Conservation (phyloP, 108 stramenopile species). For the Hondaea fermentalgiana region DNA sequence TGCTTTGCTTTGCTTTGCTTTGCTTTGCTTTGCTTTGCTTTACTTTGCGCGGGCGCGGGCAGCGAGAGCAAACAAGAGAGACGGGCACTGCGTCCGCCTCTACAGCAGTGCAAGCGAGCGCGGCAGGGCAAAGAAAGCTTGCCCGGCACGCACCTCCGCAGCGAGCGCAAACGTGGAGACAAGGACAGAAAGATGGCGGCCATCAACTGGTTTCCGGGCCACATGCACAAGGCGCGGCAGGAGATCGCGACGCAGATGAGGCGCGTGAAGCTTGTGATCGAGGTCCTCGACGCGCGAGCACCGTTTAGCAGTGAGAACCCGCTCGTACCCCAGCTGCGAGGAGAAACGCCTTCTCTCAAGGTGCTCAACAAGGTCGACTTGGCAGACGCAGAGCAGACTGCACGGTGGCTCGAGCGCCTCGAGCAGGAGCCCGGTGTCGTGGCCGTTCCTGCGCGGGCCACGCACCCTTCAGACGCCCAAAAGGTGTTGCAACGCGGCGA, state of each 20-base stretch:
- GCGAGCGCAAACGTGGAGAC: background rate
- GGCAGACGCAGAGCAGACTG: background rate
- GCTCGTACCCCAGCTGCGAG: background rate
- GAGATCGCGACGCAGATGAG: background rate
- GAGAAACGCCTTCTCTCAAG: background rate
- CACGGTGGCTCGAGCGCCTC: background rate
- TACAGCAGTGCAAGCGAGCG: no score
- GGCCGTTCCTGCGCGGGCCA: background rate
- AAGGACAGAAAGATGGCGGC: background rate
- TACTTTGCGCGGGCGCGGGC: no score
- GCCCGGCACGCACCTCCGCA: no score
- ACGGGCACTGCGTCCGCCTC: no score
- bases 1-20: no score
- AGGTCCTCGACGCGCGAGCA: background rate
- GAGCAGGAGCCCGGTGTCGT: background rate
- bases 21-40: no score
- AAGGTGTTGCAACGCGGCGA: background rate
- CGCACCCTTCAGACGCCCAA: background rate
- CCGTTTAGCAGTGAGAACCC: slow-evolving; percentile 3
- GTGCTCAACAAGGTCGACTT: background rate
- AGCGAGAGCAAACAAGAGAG: no score
- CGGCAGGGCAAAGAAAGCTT: no score
- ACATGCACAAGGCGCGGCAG: slow-evolving; percentile 9
- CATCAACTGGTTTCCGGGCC: background rate
- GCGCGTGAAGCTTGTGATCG: background rate